Base-by-base conservation (phyloP, 192 early-diverging fungal species). In the Coemansia sp. region DNA sequence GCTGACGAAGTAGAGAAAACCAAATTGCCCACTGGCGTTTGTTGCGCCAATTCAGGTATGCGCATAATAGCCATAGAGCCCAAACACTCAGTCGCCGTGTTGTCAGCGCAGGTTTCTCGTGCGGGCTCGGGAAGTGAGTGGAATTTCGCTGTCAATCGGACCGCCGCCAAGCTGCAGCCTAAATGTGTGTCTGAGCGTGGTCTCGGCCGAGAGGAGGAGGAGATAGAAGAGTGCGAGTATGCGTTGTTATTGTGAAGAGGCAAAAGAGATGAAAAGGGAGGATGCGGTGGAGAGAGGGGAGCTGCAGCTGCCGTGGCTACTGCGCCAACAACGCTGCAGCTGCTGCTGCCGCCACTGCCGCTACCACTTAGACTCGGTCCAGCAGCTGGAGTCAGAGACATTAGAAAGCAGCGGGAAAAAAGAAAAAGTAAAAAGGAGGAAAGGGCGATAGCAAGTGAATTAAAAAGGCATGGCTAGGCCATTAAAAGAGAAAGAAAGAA, bases 311-410 rank as follows among this genome's bases (percentile, higher is more conserved):
- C 46, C 12, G 26, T n/a, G 46, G 11, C 26, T 50, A 50, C 46
- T 50, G 46, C 46, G 11, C 46, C 46, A 50, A n/a, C 46, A 40
- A 40, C 38, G 38, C 38, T n/a, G 38, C 39, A n/a, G 39, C 43
- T 3, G 21, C 21, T 11, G 12, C 43, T 12, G 43, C 19, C 19
- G 19, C 43, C 43, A 21, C 43, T 12, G 43, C 19, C 19, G 19
- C 43, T 21, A 21, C 43, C 19, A 46, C 17, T n/a, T 15, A 6
- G 43, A 12, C 19, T 24, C 10, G n/a, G n/a, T n/a, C n/a, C n/a
- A n/a, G n/a, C n/a, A n/a, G n/a, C 10, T 22, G 3, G 6, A 46
- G 43, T 22, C 12, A 11, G 26, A 26, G 4, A 19, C 11, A 19
- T 26, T 46, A 43, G 19, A 2, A 19, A 43, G 19, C 1, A 54